A percentile compares a stretch with the other conserved stretches of the same genome.
Evolutionary conservation across 2,329 filamentous ascomycete genomes (phyloP).

Genomic region (Clonostachys byssicola): DNA sequence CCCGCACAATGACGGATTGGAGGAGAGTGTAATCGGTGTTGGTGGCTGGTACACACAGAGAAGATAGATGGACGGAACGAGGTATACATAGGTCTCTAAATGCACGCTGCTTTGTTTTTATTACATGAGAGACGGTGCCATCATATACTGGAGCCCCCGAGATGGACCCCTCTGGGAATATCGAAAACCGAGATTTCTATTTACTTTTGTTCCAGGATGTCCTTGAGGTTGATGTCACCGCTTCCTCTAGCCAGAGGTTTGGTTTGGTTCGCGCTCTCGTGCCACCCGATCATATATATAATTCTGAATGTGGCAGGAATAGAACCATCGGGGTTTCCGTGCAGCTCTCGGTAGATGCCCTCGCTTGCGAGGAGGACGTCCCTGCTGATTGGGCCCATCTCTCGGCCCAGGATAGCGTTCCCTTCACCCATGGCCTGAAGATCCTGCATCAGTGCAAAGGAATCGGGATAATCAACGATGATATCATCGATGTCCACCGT

Average conservation of each 20-base stretch:
- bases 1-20: conserved; percentile 93
- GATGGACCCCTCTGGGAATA: no score
- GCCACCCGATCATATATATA: conserved; percentile 99
- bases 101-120: no score
- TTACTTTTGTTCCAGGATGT: conserved; percentile 46
- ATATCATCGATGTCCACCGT: conserved; percentile 98
- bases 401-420: conserved; percentile 82
- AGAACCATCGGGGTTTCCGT: conserved; percentile 73
- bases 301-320: conserved; percentile 90
- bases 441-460: conserved; percentile 88
- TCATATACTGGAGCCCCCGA: no score
- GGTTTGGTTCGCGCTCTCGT: conserved; percentile 73
- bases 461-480: conserved; percentile 88
- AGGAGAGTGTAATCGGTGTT: conserved; percentile 54
- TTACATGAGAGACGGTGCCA: no score
- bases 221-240: conserved; percentile 83
- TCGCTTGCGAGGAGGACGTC: conserved; percentile 87
- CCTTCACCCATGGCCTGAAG: conserved; percentile 94
- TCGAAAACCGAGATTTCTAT: background rate
- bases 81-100: background rate
- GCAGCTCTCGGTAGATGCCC: conserved; percentile 81
- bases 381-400: conserved; percentile 70
- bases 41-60: background rate
- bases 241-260: conserved; percentile 80
- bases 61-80: background rate